Percentiles rank a stretch among this genome's conserved stretches.
Evolutionary conservation across 2,329 filamentous ascomycete genomes (phyloP).

Genomic region (Colletotrichum tanaceti): DNA sequence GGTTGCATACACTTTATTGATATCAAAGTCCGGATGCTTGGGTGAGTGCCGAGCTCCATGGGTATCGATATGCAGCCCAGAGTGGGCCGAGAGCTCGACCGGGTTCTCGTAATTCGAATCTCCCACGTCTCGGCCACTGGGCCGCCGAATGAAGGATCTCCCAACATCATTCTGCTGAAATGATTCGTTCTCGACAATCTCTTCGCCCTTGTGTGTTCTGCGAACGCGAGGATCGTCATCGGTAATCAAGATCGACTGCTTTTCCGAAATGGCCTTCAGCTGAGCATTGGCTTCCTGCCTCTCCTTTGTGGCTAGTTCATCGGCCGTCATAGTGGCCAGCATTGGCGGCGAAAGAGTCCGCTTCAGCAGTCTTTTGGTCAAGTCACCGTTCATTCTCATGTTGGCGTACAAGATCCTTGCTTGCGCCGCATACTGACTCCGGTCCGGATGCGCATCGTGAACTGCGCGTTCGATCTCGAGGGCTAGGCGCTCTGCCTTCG

Average conservation of each 20-base stretch:
- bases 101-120: conserved; percentile 30
- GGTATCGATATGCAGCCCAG: conserved; percentile 56
- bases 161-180: conserved; percentile 50
- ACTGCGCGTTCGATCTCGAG: conserved; percentile 83
- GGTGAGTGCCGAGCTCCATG: conserved; percentile 63
- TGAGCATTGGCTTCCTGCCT: conserved; percentile 81
- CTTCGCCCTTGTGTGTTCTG: conserved; percentile 94
- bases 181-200: conserved; percentile 84
- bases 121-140: conserved; percentile 47
- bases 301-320: conserved; percentile 93
- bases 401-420: conserved; percentile 85
- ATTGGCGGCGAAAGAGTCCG: conserved; percentile 77
- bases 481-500: conserved; percentile 76
- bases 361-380: conserved; percentile 80
- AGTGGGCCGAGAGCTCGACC: conserved; percentile 47
- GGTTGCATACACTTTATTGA: conserved; percentile 85
- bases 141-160: conserved; percentile 52
- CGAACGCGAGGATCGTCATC: conserved; percentile 82
- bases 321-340: conserved; percentile 87
- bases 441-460: conserved; percentile 64
- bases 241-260: conserved; percentile 85
- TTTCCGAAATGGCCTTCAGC: conserved; percentile 81
- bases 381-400: conserved; percentile 85
- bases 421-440: conserved; percentile 68
- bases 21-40: conserved; percentile 75